Conservation (phyloP, 352 stramenopile genomes). For the Phytophthora podocarpi region DNA sequence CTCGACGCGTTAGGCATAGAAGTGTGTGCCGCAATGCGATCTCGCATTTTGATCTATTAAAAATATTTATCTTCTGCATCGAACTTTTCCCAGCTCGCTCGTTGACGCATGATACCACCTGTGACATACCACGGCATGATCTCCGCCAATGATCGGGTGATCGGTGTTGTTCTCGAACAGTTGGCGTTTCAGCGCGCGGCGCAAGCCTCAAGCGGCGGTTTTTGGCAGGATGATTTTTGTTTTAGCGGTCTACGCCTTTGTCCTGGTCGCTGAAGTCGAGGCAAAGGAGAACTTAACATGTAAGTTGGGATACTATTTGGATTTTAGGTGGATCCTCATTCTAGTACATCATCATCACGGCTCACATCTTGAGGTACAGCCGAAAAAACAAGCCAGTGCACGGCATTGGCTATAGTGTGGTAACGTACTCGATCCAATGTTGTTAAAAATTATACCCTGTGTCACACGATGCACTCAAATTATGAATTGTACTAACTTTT, state of each 20-base stretch:
- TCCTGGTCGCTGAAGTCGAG: not conserved
- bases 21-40: too few species aligned
- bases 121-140: slow-evolving; percentile 1
- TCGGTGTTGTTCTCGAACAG: not conserved
- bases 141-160: not conserved
- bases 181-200: not conserved
- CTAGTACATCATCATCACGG: not conserved
- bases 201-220: not conserved
- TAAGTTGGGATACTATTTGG: not conserved
- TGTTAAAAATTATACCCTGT: slow-evolving; percentile 18
- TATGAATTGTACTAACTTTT: not conserved
- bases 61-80: not conserved
- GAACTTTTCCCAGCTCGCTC: not conserved
- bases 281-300: not conserved
- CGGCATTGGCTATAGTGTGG: slow-evolving; percentile 1
- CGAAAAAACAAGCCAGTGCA: slow-evolving; percentile 24
- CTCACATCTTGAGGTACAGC: slow-evolving; percentile 9
- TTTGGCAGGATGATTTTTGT: too few species aligned
- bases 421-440: not conserved
- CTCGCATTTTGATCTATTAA: not conserved
- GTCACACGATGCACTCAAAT: not conserved
- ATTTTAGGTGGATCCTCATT: not conserved
- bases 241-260: not conserved
- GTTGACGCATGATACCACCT: slow-evolving; percentile 12
- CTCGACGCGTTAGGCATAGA: too few species aligned